These are phyloP conservation scores for Huntiella abstrusa DNA, from an alignment of 2,329 filamentous ascomycete genomes.

Conservation along the genomic window DNA sequence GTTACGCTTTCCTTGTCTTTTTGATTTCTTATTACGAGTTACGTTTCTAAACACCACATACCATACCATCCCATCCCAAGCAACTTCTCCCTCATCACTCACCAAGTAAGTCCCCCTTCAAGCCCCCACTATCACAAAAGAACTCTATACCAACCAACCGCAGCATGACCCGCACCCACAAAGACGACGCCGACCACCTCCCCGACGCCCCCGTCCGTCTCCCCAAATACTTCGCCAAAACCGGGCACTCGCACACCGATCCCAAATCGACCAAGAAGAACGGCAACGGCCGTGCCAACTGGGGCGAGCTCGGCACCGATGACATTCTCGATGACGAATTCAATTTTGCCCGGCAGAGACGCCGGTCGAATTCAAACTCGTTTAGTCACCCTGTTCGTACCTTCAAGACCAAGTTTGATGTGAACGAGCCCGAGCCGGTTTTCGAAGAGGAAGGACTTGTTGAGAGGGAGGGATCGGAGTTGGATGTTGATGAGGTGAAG, in stretches of 20 bases:
- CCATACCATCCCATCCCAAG: not conserved
- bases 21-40: not conserved
- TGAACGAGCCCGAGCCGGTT: conserved; percentile 72
- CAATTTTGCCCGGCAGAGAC: conserved; percentile 68
- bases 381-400: conserved; percentile 50
- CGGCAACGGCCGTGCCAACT: conserved; percentile 81
- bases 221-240: conserved; percentile 85
- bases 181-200: conserved; percentile 40
- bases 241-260: conserved; percentile 60
- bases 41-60: not conserved
- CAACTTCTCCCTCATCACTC: not conserved
- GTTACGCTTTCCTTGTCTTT: not conserved
- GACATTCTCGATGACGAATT: conserved; percentile 65
- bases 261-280: conserved; percentile 88
- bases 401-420: conserved; percentile 95
- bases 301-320: conserved; percentile 73
- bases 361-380: conserved; percentile 79
- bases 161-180: conserved; percentile 92
- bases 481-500: no score
- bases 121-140: conserved; percentile 9
- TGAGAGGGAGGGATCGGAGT: conserved; percentile 17
- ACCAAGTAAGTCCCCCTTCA: not conserved
- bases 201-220: conserved; percentile 70
- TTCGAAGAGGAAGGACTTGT: conserved; percentile 79
- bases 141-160: not conserved